Evolutionary conservation across 139 green algal species (phyloP).

Genomic region (Ostreobium quekettii): DNA sequence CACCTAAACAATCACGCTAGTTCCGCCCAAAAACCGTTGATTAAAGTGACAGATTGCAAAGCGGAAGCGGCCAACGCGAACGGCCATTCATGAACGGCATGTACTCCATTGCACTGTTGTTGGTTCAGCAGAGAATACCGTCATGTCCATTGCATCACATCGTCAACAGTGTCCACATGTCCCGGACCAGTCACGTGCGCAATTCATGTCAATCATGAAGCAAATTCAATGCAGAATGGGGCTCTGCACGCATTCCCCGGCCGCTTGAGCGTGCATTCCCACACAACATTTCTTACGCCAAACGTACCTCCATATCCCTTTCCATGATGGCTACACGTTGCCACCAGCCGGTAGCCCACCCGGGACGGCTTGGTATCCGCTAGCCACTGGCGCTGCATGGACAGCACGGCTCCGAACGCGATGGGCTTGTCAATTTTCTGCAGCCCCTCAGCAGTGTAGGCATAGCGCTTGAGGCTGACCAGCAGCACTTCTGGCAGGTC

Average conservation of each 20-base stretch:
- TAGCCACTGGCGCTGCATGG: not conserved
- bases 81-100: too few relatives aligned
- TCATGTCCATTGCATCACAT: too few relatives aligned
- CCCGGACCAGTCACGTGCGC: too few relatives aligned
- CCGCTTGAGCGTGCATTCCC: not conserved
- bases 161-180: too few relatives aligned
- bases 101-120: not conserved
- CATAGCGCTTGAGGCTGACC: slow-evolving; percentile 7
- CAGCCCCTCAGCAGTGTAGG: not conserved
- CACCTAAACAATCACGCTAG: too few relatives aligned
- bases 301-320: slow-evolving; percentile 17
- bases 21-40: too few relatives aligned
- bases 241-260: not conserved
- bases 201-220: too few relatives aligned
- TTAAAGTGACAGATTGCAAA: too few relatives aligned
- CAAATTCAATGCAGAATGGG: not conserved
- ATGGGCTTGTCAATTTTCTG: slow-evolving; percentile 17
- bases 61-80: too few relatives aligned
- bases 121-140: not conserved
- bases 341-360: slow-evolving; percentile 8
- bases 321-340: slow-evolving; percentile 19
- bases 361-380: not conserved
- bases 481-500: slow-evolving; percentile 1
- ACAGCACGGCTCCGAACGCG: not conserved
- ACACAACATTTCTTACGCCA: not conserved